Conservation (phyloP, 257 asterid genomes). For the Solanum neorickii region DNA sequence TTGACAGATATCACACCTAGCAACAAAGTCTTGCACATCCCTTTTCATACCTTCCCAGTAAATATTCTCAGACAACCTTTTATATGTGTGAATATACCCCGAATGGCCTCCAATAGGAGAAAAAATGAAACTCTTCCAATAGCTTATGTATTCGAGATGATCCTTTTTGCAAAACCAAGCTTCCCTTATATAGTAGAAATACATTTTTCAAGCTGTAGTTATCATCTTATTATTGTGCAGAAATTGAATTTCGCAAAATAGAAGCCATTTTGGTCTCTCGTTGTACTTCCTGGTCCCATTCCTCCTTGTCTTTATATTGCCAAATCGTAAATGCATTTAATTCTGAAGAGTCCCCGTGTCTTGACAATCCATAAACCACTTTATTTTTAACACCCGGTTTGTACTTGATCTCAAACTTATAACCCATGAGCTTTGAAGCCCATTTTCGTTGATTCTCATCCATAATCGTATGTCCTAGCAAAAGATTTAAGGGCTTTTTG, state of each 20-base stretch:
- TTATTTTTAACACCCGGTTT: not conserved
- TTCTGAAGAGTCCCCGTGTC: not conserved
- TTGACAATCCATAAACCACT: not conserved
- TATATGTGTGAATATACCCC: no score
- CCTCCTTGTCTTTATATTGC: not conserved
- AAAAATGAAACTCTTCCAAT: no score
- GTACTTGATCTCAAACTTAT: not conserved
- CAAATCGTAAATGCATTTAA: not conserved
- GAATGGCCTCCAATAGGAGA: no score
- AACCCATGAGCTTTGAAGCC: no score
- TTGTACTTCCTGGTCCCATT: not conserved
- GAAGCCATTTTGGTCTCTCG: not conserved
- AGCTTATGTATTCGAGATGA: no score
- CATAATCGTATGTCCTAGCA: not conserved
- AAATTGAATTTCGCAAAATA: not conserved
- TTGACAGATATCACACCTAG: no score
- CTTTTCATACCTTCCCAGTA: no score
- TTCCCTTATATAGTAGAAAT: no score
- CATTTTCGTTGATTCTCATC: no score
- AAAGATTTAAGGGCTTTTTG: not conserved
- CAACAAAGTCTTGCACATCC: no score
- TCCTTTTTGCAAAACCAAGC: no score
- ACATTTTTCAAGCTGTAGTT: not conserved
- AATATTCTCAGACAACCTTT: no score
- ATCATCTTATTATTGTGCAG: not conserved